A percentile compares a stretch with the other conserved stretches of the same genome.
phyloP scores from a whole-genome alignment of 768 basidiomycete species.

The Kondoa subrosea region DNA sequence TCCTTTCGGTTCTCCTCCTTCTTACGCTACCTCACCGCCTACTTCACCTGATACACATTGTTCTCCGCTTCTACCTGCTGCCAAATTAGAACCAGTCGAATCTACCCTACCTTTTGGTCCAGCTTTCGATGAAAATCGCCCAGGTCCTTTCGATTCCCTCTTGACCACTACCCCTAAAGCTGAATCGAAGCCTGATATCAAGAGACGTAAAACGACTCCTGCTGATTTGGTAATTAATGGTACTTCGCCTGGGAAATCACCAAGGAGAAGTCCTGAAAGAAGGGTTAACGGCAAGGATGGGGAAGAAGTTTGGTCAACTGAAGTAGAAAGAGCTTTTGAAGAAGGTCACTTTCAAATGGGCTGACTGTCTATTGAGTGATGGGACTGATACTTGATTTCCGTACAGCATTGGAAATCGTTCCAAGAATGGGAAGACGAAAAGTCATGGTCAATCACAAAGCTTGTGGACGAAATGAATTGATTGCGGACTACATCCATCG shows the following conservation, averaged over 20 bases:
- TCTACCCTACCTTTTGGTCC: too few species aligned
- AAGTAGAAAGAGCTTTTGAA: constrained; percentile 26
- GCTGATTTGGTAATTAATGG: constrained; percentile 1
- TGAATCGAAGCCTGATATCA: constrained; percentile 13
- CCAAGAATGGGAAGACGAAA: constrained; percentile 30
- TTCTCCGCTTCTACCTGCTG: too few species aligned
- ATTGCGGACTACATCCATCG: constrained; percentile 31
- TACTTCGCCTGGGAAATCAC: constrained; percentile 9
- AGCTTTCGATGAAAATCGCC: too few species aligned
- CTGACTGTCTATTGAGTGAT: neutral
- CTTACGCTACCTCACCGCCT: too few species aligned
- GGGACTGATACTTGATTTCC: neutral
- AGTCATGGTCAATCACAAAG: constrained; percentile 30
- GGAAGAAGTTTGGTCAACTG: constrained; percentile 27
- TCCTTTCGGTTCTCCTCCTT: too few species aligned
- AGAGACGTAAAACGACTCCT: constrained; percentile 17
- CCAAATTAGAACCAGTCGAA: too few species aligned
- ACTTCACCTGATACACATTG: too few species aligned
- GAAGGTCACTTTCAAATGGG: constrained; percentile 23
- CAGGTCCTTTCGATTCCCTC: too few species aligned
- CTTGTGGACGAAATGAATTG: constrained; percentile 33
- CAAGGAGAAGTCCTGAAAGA: neutral
- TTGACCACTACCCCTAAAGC: too few species aligned
- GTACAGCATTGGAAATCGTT: constrained; percentile 22
- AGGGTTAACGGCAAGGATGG: constrained; percentile 18